Evolutionary conservation across 202 grass and related monocot species (phyloP).

Genomic region (Digitaria exilis): DNA sequence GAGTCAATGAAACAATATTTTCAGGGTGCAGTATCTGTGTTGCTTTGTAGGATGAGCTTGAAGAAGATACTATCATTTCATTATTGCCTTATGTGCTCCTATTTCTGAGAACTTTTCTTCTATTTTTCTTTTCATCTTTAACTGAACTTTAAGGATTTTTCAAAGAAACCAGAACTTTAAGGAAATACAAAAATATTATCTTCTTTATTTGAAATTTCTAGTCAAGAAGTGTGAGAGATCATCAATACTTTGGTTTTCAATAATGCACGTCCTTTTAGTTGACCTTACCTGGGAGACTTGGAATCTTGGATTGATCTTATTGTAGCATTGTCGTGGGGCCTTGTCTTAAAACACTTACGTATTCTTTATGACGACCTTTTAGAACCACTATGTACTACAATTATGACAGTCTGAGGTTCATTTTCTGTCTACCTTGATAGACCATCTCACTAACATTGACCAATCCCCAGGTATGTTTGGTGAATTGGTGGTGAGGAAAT

Average conservation of each 20-base stretch:
- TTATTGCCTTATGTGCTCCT: neutral
- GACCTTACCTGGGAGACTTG: constrained; percentile 24
- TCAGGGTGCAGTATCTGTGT: neutral
- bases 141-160: neutral
- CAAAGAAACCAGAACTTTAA: neutral
- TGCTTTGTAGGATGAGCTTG: neutral
- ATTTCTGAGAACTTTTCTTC: neutral
- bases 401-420: neutral
- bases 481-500: neutral
- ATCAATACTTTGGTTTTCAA: neutral
- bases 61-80: neutral
- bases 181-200: neutral
- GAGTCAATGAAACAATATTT: neutral
- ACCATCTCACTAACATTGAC: neutral
- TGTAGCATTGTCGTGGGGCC: neutral
- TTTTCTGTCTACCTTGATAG: neutral
- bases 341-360: neutral
- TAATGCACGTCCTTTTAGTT: neutral
- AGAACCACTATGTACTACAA: neutral
- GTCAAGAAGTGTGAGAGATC: neutral
- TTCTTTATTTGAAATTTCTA: neutral
- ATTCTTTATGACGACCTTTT: neutral
- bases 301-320: neutral
- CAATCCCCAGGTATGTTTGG: neutral
- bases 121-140: constrained; percentile 4